Evolutionary conservation across 306 rosid species (phyloP).

Genomic region (Oxytropis ochrocephala): DNA sequence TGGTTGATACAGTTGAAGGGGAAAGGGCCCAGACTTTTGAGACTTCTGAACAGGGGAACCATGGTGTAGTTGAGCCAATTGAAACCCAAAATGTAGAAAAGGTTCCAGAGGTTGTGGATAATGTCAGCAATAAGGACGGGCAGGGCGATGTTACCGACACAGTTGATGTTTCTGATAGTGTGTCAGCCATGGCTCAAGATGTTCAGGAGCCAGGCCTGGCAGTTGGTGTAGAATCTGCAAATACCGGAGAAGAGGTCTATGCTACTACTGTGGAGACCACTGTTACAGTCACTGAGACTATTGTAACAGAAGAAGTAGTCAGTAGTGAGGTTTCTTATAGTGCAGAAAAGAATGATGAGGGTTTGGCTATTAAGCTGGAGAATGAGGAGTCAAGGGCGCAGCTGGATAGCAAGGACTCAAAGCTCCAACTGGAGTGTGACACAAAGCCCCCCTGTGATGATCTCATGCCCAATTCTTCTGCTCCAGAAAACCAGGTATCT

Average conservation of each 20-base stretch:
- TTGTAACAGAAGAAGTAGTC: constrained; percentile 26
- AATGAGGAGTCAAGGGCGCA: constrained; percentile 37
- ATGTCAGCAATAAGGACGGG: constrained; percentile 22
- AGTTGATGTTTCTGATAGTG: constrained; percentile 30
- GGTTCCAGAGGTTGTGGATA: constrained; percentile 17
- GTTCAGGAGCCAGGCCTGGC: constrained; percentile 31
- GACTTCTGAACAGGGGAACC: constrained; percentile 10
- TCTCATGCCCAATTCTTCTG: constrained; percentile 47
- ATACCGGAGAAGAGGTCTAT: constrained; percentile 31
- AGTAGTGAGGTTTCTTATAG: constrained; percentile 33
- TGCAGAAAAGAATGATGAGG: constrained; percentile 36
- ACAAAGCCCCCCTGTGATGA: constrained; percentile 41
- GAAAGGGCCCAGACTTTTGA: background rate
- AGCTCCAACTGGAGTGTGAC: constrained; percentile 48
- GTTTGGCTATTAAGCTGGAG: constrained; percentile 34
- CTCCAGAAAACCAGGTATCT: constrained; percentile 88
- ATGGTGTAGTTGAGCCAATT: background rate
- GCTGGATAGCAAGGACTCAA: constrained; percentile 38
- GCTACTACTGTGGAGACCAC: constrained; percentile 34
- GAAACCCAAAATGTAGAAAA: constrained; percentile 15
- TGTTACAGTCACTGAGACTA: constrained; percentile 32
- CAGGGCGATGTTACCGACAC: constrained; percentile 20
- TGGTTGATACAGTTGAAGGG: background rate
- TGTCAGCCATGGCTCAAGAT: constrained; percentile 25
- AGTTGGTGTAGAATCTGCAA: constrained; percentile 27